Conservation (phyloP, 164 flowering plant species). For the Magnolia officinalis region DNA sequence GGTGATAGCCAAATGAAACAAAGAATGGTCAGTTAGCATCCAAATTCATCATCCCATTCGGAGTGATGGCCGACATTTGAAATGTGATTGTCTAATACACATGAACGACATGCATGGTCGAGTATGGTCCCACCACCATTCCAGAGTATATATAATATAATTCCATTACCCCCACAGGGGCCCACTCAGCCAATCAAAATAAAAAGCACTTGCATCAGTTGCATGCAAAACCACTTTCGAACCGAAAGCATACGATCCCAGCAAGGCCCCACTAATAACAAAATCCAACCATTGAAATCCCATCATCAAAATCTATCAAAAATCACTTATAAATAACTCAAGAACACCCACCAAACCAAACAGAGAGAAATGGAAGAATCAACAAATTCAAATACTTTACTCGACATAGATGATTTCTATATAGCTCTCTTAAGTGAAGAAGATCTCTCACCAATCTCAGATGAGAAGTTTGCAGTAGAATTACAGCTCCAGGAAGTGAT, state of each 20-base stretch:
- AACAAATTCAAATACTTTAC: not conserved
- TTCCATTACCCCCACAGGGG: too few species aligned
- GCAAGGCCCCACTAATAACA: not conserved
- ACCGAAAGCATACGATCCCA: not conserved
- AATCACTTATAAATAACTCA: not conserved
- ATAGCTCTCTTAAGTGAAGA: conserved; percentile 5
- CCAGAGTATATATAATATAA: too few species aligned
- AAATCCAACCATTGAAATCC: not conserved
- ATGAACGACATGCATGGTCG: too few species aligned
- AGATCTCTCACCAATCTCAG: conserved; percentile 29
- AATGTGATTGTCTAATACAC: too few species aligned
- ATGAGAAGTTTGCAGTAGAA: conserved; percentile 36
- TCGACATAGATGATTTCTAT: conserved; percentile 3
- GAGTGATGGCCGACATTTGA: too few species aligned
- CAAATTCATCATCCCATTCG: too few species aligned
- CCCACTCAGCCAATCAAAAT: too few species aligned
- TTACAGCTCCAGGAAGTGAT: conserved; percentile 38
- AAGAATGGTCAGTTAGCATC: too few species aligned
- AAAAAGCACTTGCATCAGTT: too few species aligned
- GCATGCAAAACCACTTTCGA: not conserved
- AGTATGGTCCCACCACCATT: too few species aligned
- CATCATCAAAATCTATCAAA: not conserved
- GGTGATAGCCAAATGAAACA: too few species aligned
- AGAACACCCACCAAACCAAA: not conserved
- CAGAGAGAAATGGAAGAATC: conserved; percentile 5